Base-by-base conservation (phyloP, 2,329 filamentous ascomycete species). In the Ophiostoma himal-ulmi region DNA sequence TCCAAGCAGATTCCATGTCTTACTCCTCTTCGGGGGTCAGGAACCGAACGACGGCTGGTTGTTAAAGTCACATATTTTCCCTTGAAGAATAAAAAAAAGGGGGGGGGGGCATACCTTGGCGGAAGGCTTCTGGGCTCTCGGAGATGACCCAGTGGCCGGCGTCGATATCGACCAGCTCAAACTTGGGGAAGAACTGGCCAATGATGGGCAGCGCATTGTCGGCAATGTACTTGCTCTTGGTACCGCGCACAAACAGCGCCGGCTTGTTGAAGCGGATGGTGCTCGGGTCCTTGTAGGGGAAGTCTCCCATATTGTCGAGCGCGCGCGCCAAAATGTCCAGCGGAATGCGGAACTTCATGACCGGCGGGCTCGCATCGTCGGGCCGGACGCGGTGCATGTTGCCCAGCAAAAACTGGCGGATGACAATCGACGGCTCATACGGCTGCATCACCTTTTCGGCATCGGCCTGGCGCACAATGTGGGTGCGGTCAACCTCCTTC, bases 351-450 rank as follows among this genome's bases (percentile, higher is more conserved):
- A 95, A 97, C 75, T 86, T 89, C 75, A 91, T 85, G 2, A 82
- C 82, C 6, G 68, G 34, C 81, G 67, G 22, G 67, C 67, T 68
- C 17, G 30, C 60, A 20, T 62, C 70, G 44, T 60, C 48, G 20
- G 78, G 80, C 0, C 75, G 69, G 0, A 84, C 82, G 5, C 89
- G 86, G 74, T 90, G 80, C 54, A 98, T 83, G 77, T 98, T 99
- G 13, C 91, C 92, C 0, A 99, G 86, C 20, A 99, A 85, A 79
- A 98, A 99, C 77, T 97, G 94, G 2, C 95, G 89, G 74, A 99
- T 90, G 0, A 89, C 82, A 5, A 96, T 79, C 17, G 89, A 88
- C 83, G 88, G 69, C 78, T 96, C 94, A 77, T 91, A 94, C 1
- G 88, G 83, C 69, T 87, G 80, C 30, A 98, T 82, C 67, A 97